Base-by-base conservation (phyloP, 768 basidiomycete genomes). In the Mrakia gelida region DNA sequence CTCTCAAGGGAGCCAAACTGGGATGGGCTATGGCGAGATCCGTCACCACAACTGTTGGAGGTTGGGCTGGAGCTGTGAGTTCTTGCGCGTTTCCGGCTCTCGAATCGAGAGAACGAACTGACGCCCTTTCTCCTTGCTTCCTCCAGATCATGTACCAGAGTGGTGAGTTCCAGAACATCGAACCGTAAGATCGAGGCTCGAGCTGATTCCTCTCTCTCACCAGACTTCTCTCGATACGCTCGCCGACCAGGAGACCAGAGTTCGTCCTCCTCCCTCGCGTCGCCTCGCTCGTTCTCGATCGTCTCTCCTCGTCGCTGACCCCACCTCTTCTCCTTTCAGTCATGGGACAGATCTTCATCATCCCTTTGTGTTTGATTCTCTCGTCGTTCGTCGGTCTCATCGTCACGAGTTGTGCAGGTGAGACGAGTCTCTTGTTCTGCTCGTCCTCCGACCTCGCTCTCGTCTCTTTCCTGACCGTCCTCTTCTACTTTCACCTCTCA, bases 381-480 rank as follows among this genome's bases (percentile, higher is more conserved):
- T 78, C 80, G 13, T 78, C 75, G 28, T 54, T 84, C 16, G 80
- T 84, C 61, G 83, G 83, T 6, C 80, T 84, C 61, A 34, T 83
- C 71, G 78, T 82, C 63, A 82, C 83, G 8, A 81, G 81, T 2
- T 80, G 80, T 26, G 83, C 82, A 0, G 81, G 70, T 77, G n/a
- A 59, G 72, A 52, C 49, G 15, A 10, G 18, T 16, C 32, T 21
- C 28, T 10, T 56, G 13, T 54, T 26, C 52, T 6, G 18, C 65
- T 67, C 65, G 0, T 30, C 30, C 8, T 0, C 15, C 5, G 7
- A 45, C 4, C 30, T 67, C 28, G 26, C 21, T 28, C 26, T 34
- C 62, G 11, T n/a, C 21, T 2, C 5, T 9, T 26, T 32, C 7
- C 38, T 56, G 7, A 49, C 41, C 32, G 16, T n/a, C 52, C 32